Conservation (phyloP, 1,284 basidiomycete species). For the Leccinum variabile region DNA sequence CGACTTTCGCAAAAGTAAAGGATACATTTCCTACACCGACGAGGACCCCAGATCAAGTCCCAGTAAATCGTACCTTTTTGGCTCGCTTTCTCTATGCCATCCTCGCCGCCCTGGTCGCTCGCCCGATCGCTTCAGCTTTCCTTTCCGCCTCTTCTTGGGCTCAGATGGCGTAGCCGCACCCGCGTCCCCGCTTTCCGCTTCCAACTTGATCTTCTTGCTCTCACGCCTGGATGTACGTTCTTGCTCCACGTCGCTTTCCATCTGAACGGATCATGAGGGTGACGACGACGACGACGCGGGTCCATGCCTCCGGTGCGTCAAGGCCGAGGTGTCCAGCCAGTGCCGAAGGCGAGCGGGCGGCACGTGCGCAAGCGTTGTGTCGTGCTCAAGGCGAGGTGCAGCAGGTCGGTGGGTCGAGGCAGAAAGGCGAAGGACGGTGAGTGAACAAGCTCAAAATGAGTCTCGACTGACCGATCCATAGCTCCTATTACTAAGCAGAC, state of each 20-base stretch:
- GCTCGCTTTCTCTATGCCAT: slow-evolving; percentile 52
- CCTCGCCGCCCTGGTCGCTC: slow-evolving; percentile 30
- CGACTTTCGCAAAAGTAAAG: slow-evolving; percentile 70
- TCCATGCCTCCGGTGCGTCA: neutral
- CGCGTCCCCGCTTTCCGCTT: neutral
- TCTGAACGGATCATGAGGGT: slow-evolving; percentile 40
- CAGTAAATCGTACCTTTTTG: slow-evolving; percentile 53
- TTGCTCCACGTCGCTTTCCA: slow-evolving; percentile 37
- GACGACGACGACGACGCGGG: too few species aligned
- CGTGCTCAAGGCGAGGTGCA: too few species aligned
- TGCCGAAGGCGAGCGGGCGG: too few species aligned
- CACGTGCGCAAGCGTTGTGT: too few species aligned
- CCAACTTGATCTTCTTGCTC: slow-evolving; percentile 10
- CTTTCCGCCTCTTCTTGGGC: slow-evolving; percentile 45
- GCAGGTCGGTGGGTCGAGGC: too few species aligned
- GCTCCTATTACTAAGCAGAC: too few species aligned
- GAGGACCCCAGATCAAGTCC: slow-evolving; percentile 45
- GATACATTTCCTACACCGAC: slow-evolving; percentile 75
- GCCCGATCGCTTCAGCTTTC: slow-evolving; percentile 48
- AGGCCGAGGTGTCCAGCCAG: too few species aligned
- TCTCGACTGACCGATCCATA: too few species aligned
- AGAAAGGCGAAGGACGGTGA: too few species aligned
- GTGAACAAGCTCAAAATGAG: too few species aligned
- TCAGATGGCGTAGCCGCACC: neutral
- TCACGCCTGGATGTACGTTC: slow-evolving; percentile 37